These are phyloP conservation scores for Pyrenophora graminea DNA, from an alignment of 2,329 filamentous ascomycete species.

Conservation along the genomic window DNA sequence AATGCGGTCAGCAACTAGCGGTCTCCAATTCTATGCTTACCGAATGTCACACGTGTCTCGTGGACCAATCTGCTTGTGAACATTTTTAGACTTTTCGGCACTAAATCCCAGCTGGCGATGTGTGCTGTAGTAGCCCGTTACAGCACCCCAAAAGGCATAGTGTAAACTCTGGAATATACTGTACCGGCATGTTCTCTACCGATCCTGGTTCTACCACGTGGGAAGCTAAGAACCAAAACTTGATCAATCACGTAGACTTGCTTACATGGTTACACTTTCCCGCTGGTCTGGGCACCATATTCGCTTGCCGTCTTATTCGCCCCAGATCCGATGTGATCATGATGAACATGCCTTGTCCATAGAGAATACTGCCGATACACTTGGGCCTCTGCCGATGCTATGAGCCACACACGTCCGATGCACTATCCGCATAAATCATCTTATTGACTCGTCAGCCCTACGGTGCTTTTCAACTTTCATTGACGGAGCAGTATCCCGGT, in stretches of 20 bases:
- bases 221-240: neutral
- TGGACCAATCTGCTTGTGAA: neutral
- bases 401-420: neutral
- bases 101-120: neutral
- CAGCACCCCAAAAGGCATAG: neutral
- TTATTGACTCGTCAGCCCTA: neutral
- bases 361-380: too few relatives aligned
- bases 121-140: neutral
- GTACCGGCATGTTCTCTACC: neutral
- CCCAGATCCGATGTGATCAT: neutral
- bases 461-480: neutral
- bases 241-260: neutral
- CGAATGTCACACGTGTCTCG: slow-evolving; percentile 8
- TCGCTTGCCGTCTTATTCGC: neutral
- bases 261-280: neutral
- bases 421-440: neutral
- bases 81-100: neutral
- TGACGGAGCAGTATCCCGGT: neutral
- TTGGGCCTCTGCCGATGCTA: neutral
- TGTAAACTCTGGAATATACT: neutral
- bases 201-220: neutral
- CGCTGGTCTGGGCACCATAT: neutral
- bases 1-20: slow-evolving; percentile 44
- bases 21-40: slow-evolving; percentile 20
- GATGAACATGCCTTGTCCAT: neutral